Percentiles rank a stretch among this genome's conserved stretches.
Evolutionary conservation across 805 yeast species (phyloP).

Genomic region (Pichia occidentalis): DNA sequence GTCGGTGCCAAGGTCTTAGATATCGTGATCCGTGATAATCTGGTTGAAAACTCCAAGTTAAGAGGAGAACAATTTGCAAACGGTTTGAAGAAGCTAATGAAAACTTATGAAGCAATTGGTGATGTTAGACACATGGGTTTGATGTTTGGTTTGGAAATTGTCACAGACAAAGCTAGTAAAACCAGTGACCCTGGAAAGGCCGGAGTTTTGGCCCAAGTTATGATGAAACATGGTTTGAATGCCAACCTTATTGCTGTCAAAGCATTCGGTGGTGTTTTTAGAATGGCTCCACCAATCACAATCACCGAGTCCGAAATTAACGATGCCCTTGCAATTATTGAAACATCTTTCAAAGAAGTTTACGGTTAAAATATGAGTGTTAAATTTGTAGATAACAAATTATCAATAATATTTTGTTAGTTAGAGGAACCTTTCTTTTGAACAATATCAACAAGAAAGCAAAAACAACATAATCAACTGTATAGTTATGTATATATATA

Average conservation of each 20-base stretch:
- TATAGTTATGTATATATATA: too few species aligned
- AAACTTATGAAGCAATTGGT: slow-evolving; percentile 33
- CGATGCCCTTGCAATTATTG: slow-evolving; percentile 17
- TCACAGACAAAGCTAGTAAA: slow-evolving; percentile 38
- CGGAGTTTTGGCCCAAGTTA: slow-evolving; percentile 12
- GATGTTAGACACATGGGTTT: slow-evolving; percentile 49
- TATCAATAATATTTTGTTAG: not conserved
- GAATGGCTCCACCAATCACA: slow-evolving; percentile 33
- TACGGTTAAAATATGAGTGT: not conserved
- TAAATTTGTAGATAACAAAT: not conserved
- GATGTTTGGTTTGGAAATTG: slow-evolving; percentile 46
- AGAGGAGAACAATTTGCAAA: slow-evolving; percentile 25
- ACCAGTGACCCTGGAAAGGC: slow-evolving; percentile 32
- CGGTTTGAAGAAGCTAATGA: slow-evolving; percentile 23
- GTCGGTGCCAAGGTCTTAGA: slow-evolving; percentile 28
- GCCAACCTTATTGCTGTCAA: slow-evolving; percentile 25
- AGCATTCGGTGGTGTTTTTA: slow-evolving; percentile 34
- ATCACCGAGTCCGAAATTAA: slow-evolving; percentile 20
- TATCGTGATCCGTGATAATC: slow-evolving; percentile 24
- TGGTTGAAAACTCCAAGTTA: slow-evolving; percentile 21
- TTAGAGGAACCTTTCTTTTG: not conserved
- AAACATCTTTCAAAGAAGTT: slow-evolving; percentile 15
- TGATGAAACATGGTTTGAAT: slow-evolving; percentile 20
- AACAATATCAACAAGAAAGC: too few species aligned
- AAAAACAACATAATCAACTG: too few species aligned